Base-by-base conservation (phyloP, 208 protist genomes). In the Acanthamoeba polyphaga region DNA sequence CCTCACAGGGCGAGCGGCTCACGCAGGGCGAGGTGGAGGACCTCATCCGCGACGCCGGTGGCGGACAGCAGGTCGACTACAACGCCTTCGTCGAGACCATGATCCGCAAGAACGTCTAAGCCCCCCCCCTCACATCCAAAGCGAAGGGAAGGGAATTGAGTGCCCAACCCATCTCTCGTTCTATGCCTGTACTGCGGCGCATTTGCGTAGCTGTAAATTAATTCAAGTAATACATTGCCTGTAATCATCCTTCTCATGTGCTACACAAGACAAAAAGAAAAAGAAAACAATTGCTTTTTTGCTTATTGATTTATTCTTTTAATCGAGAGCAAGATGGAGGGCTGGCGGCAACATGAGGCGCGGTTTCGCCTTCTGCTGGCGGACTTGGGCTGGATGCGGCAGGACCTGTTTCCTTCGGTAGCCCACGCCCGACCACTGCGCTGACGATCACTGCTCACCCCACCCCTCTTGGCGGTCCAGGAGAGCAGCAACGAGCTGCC, bases 41-140 rank as follows among this genome's bases (percentile, higher is more conserved):
- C n/a, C 82, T 89, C 82, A 89, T 89, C 19, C 82, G 82, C 51
- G 82, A 89, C 9, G 82, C 82, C 32, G 82, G 82, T 24, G 82
- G 82, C 22, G 82, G 82, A 5, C 53, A 89, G 82, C 82, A 89
- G 22, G 46, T 89, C 10, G 55, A 89, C 51, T 89, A 89, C 82
- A 89, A 66, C 82, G 82, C 49, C 53, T 89, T 89, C 19, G 82
- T 89, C 32, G 82, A 89, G 29, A 89, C 49, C 12, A 89, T 89
- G 82, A 89, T 89, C 53, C 22, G 82, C 5, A 89, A 89, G 82
- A 89, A 89, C 13, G 55, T 68, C 51, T 89, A 34, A 89, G 38
- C 15, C 72, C 17, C 72, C 29, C 72, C 51, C 43, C 15, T 10
- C 53, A 1, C 13, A 17, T 38, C 38, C 38, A 38, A 38, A 38